Percentiles rank a stretch among this genome's conserved stretches.
Evolutionary conservation across 106 monocot genomes (phyloP).

Genomic region (Dendrobium huoshanense): DNA sequence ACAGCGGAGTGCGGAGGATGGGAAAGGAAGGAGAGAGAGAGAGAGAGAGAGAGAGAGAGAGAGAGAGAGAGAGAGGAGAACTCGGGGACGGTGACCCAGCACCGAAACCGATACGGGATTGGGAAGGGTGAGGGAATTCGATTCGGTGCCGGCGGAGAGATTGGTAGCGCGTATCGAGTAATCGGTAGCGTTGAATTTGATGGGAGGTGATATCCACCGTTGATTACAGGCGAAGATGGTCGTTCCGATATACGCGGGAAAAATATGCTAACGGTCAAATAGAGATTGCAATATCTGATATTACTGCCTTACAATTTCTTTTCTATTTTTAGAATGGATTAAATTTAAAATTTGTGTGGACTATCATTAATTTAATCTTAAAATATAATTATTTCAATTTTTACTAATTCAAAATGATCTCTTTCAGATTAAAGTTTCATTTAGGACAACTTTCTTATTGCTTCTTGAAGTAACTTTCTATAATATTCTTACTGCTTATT

Average conservation of each 20-base stretch:
- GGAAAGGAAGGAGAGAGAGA: not conserved
- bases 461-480: too few relatives aligned
- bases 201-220: not conserved
- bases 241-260: slow-evolving; percentile 3
- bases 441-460: too few relatives aligned
- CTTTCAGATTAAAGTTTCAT: too few relatives aligned
- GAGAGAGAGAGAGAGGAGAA: not conserved
- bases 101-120: slow-evolving; percentile 10
- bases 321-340: too few relatives aligned
- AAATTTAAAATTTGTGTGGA: too few relatives aligned
- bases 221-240: not conserved
- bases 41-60: not conserved
- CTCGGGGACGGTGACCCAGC: slow-evolving; percentile 16
- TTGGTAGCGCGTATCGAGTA: not conserved
- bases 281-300: not conserved
- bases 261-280: slow-evolving; percentile 1
- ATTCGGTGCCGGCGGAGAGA: not conserved
- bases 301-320: too few relatives aligned
- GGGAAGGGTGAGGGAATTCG: not conserved
- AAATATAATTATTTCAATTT: too few relatives aligned
- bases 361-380: too few relatives aligned
- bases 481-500: too few relatives aligned
- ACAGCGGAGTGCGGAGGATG: not conserved
- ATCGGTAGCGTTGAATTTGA: not conserved
- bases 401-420: too few relatives aligned